Percentiles rank a stretch among this genome's conserved stretches.
phyloP scores from a whole-genome alignment of 495 filamentous ascomycete species.

The Letharia columbiana region DNA sequence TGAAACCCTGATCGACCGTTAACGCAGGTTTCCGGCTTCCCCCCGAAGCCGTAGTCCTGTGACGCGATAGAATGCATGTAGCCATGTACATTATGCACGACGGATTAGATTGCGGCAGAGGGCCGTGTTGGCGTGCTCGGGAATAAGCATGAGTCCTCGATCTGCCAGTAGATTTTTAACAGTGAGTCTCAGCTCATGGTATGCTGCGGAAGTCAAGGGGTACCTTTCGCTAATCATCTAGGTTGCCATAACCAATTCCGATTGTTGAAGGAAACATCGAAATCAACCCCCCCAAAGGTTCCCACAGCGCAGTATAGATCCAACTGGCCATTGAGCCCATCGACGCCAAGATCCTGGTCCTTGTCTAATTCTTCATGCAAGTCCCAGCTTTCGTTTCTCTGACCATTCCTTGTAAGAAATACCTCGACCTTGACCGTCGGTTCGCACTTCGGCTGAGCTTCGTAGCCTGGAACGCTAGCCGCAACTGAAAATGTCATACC shows the following conservation, averaged over 20 bases:
- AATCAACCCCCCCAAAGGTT: conserved; percentile 60
- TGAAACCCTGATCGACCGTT: conserved; percentile 21
- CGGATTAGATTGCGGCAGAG: conserved; percentile 13
- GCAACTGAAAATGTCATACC: conserved; percentile 59
- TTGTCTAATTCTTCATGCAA: conserved; percentile 76
- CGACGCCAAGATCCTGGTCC: conserved; percentile 50
- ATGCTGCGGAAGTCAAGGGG: not conserved
- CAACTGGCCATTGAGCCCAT: conserved; percentile 69
- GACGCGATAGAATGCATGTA: conserved; percentile 14
- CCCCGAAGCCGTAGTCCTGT: conserved; percentile 23
- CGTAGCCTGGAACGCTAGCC: conserved; percentile 26
- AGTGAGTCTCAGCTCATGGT: not conserved
- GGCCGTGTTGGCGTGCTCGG: conserved; percentile 11
- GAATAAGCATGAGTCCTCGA: not conserved
- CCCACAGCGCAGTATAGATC: conserved; percentile 80
- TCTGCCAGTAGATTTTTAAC: not conserved
- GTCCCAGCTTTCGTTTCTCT: conserved; percentile 60
- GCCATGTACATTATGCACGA: conserved; percentile 3
- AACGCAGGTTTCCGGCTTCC: conserved; percentile 22
- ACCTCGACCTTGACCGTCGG: conserved; percentile 47
- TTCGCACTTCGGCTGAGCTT: conserved; percentile 19
- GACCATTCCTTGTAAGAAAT: conserved; percentile 72
- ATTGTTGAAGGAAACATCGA: conserved; percentile 59
- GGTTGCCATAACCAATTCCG: conserved; percentile 38
- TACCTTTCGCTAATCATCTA: conserved; percentile 12